phyloP scores from a whole-genome alignment of 116 monocot species.

The Trichopus zeylanicus region DNA sequence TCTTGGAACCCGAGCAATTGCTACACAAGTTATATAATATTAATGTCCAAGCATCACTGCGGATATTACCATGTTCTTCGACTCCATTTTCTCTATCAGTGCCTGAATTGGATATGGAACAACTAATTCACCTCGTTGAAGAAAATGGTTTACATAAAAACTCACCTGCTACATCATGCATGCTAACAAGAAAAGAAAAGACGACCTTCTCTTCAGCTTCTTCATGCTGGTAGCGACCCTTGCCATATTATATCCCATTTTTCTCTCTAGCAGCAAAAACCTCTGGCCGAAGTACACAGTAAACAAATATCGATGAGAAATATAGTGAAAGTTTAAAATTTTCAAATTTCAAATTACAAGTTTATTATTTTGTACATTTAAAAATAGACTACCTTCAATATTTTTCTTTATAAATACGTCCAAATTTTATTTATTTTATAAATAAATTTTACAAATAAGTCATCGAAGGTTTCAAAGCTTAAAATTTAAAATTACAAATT shows the following conservation, averaged over 20 bases:
- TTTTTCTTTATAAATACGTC: too few species aligned
- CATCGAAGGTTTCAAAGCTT: too few species aligned
- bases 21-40: slow-evolving; percentile 28
- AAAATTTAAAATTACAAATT: too few species aligned
- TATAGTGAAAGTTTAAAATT: too few species aligned
- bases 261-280: slow-evolving; percentile 91
- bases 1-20: slow-evolving; percentile 74
- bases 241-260: slow-evolving; percentile 90
- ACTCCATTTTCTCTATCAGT: slow-evolving; percentile 77
- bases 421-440: too few species aligned
- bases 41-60: not conserved
- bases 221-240: slow-evolving; percentile 66
- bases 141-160: not conserved
- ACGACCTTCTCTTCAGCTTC: slow-evolving; percentile 85
- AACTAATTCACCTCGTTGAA: too few species aligned
- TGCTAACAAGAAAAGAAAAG: not conserved
- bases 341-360: too few species aligned
- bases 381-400: too few species aligned
- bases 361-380: too few species aligned
- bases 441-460: too few species aligned
- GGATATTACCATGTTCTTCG: slow-evolving; percentile 59
- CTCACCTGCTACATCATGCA: not conserved
- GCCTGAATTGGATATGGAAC: slow-evolving; percentile 28
- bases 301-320: too few species aligned
- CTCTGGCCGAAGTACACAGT: too few species aligned